Percentiles rank a stretch among this genome's conserved stretches.
phyloP scores from a whole-genome alignment of 176 grass and related monocot species.

The Cenchrus purpureus region DNA sequence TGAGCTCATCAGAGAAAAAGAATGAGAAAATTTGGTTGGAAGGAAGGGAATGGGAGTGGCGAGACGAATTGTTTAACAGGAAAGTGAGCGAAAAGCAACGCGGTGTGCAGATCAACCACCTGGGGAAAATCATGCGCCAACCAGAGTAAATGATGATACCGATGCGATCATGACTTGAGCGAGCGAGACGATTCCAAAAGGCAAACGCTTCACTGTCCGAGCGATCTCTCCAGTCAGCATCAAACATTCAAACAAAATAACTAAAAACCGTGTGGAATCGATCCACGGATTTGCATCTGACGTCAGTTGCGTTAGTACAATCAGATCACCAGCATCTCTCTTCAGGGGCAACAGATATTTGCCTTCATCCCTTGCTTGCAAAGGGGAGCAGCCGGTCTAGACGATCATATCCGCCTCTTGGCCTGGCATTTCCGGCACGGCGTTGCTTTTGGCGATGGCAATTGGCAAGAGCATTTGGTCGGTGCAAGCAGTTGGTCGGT shows the following conservation, averaged over 20 bases:
- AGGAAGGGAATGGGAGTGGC: not conserved
- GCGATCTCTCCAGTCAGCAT: not conserved
- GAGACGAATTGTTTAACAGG: slow-evolving; percentile 16
- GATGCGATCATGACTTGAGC: slow-evolving; percentile 4
- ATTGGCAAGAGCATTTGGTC: slow-evolving; percentile 7
- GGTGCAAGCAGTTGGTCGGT: not conserved
- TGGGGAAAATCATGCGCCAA: slow-evolving; percentile 27
- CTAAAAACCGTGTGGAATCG: slow-evolving; percentile 25
- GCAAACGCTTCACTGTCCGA: not conserved
- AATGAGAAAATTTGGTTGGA: not conserved
- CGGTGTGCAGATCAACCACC: slow-evolving; percentile 49
- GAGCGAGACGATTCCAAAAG: not conserved
- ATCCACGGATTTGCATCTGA: slow-evolving; percentile 15
- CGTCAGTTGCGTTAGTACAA: not conserved
- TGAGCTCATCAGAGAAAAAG: not conserved
- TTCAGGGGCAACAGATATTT: not conserved
- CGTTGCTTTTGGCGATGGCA: slow-evolving; percentile 25
- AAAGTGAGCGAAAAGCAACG: slow-evolving; percentile 48
- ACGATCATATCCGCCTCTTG: slow-evolving; percentile 2
- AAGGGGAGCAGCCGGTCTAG: not conserved
- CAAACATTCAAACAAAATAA: not conserved
- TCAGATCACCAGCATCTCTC: not conserved
- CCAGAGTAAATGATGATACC: not conserved
- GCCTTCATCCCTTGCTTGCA: not conserved
- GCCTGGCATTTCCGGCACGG: slow-evolving; percentile 39